A percentile compares a stretch with the other conserved stretches of the same genome.
Conservation (phyloP, 345 rosid genomes). For the Linum usitatissimum region DNA sequence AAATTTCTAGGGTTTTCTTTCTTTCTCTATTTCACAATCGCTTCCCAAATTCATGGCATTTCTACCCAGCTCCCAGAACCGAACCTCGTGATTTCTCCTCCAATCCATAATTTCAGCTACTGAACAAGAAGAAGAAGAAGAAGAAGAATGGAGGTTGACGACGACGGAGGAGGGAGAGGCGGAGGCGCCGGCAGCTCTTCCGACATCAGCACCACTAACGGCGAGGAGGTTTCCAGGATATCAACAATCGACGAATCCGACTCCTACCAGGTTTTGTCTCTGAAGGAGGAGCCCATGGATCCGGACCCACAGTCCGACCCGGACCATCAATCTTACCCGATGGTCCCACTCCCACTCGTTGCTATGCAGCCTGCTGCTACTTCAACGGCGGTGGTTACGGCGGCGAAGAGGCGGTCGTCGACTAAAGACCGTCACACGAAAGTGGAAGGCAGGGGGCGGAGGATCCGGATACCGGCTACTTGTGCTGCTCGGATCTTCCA, state of each 20-base stretch:
- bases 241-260: slow-evolving; percentile 13
- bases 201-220: slow-evolving; percentile 34
- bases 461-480: slow-evolving; percentile 49
- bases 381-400: slow-evolving; percentile 8
- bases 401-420: slow-evolving; percentile 25
- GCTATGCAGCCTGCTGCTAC: slow-evolving; percentile 18
- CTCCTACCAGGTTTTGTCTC: slow-evolving; percentile 21
- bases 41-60: background rate
- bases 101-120: background rate
- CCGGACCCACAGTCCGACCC: slow-evolving; percentile 11
- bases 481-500: slow-evolving; percentile 46
- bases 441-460: slow-evolving; percentile 48
- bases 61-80: background rate
- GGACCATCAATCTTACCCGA: slow-evolving; percentile 9
- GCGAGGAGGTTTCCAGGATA: slow-evolving; percentile 14
- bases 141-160: slow-evolving; percentile 17
- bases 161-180: slow-evolving; percentile 20
- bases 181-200: slow-evolving; percentile 11
- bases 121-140: background rate
- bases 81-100: too few species aligned
- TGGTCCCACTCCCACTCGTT: slow-evolving; percentile 13
- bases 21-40: background rate
- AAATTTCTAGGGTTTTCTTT: background rate
- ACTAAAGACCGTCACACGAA: slow-evolving; percentile 50
- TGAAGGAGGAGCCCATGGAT: slow-evolving; percentile 32